Percentiles rank a stretch among this genome's conserved stretches.
Conservation (phyloP, 2,329 filamentous ascomycete genomes). For the Botryosphaeria agaves region DNA sequence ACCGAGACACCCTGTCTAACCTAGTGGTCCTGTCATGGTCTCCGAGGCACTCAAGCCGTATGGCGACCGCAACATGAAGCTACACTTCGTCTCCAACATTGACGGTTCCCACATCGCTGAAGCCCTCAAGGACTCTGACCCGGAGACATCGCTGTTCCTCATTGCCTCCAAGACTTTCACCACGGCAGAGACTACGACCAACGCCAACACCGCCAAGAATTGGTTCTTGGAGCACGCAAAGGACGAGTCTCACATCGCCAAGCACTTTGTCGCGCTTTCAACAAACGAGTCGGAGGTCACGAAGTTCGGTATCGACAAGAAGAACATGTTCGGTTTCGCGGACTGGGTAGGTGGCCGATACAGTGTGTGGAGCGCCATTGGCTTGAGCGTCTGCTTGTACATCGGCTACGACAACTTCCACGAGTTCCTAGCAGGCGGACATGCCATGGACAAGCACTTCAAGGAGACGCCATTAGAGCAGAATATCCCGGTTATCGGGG, state of each 20-base stretch:
- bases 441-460: slow-evolving; percentile 99
- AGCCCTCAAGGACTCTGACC: slow-evolving; percentile 73
- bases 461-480: slow-evolving; percentile 73
- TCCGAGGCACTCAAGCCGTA: slow-evolving; percentile 95
- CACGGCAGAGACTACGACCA: slow-evolving; percentile 91
- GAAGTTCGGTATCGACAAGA: slow-evolving; percentile 96
- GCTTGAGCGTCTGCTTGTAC: slow-evolving; percentile 83
- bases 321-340: slow-evolving; percentile 99
- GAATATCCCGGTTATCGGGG: slow-evolving; percentile 87
- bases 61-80: slow-evolving; percentile 64
- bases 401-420: slow-evolving; percentile 97
- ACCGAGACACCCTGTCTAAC: no score
- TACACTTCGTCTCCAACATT: slow-evolving; percentile 99
- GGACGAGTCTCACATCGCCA: slow-evolving; percentile 62
- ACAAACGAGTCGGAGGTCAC: slow-evolving; percentile 91
- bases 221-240: slow-evolving; percentile 87
- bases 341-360: slow-evolving; percentile 98
- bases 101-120: slow-evolving; percentile 96
- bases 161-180: slow-evolving; percentile 99
- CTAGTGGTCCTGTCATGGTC: slow-evolving; percentile 92
- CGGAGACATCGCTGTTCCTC: slow-evolving; percentile 97
- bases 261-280: slow-evolving; percentile 96
- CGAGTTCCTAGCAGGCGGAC: slow-evolving; percentile 82
- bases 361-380: slow-evolving; percentile 98
- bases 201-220: slow-evolving; percentile 88